Evolutionary conservation across 805 yeast genomes (phyloP).

Genomic region (Candida vaughaniae): DNA sequence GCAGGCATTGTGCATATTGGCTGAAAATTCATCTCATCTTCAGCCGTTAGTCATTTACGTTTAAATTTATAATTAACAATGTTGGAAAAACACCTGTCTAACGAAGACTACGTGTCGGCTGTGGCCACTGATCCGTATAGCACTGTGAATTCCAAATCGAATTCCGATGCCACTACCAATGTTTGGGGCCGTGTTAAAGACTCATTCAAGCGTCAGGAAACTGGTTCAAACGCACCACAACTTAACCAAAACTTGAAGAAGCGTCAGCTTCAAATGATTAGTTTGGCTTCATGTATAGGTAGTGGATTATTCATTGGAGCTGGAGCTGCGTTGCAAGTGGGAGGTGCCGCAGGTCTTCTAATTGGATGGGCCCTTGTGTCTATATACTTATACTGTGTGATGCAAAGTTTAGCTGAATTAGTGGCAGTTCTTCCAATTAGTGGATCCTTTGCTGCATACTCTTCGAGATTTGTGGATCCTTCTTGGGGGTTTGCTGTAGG

Average conservation of each 20-base stretch:
- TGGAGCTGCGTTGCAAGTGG: conserved; percentile 35
- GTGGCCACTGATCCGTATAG: too few relatives aligned
- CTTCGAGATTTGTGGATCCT: conserved; percentile 41
- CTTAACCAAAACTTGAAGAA: conserved; percentile 26
- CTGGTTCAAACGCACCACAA: conserved; percentile 1
- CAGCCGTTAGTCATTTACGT: too few relatives aligned
- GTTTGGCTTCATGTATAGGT: conserved; percentile 44
- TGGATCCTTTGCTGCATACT: conserved; percentile 42
- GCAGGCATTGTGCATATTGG: not conserved
- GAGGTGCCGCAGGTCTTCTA: conserved; percentile 33
- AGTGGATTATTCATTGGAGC: conserved; percentile 41
- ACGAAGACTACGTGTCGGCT: not conserved
- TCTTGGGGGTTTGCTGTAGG: conserved; percentile 48
- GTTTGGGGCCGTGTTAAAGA: conserved; percentile 23
- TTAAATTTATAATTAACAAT: too few relatives aligned
- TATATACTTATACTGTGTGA: conserved; percentile 39
- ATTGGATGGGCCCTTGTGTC: conserved; percentile 44
- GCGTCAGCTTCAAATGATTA: conserved; percentile 37
- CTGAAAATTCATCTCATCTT: not conserved
- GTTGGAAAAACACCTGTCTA: not conserved
- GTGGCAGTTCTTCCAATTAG: conserved; percentile 38
- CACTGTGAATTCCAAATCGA: not conserved
- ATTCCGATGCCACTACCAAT: not conserved
- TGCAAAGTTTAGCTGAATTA: conserved; percentile 43
- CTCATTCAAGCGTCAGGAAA: conserved; percentile 26